Base-by-base conservation (phyloP, 768 basidiomycete species). In the Podaxis mareebaensis region DNA sequence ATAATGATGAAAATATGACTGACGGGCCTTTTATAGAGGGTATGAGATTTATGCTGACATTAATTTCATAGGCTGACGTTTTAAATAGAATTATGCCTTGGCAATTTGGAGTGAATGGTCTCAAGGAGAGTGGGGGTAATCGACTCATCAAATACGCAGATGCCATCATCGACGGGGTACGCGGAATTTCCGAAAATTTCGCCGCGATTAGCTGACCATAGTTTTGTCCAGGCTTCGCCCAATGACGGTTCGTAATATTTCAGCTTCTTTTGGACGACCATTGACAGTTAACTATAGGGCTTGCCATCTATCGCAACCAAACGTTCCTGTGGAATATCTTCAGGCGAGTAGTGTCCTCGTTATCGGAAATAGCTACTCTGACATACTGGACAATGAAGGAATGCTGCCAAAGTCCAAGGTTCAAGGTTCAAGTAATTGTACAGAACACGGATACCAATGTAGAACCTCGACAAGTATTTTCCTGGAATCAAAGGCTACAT, bases 71-170 rank as follows among this genome's bases (percentile, higher is more conserved):
- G 11, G 17, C 55, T 33, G 53, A 20, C 22, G 52, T 52, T 56
- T 20, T 3, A 20, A 33, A 4, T 36, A 57, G 85, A 1, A 83
- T 87, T 46, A 79, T 86, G 76, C 84, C 83, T 0, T 87, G 85
- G 84, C 84, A 87, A 71, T 85, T 83, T 60, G 84, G 85, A 5
- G 72, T 75, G 53, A 69, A 82, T 3, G 79, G 78, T 30, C 70
- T 85, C 59, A 83, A 74, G 33, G 84, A 87, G 66, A 72, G 74
- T 65, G 80, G 81, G 3, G 85, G 84, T 2, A 81, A 85, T 66
- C 78, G 81, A 36, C 67, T 83, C 48, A 79, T 85, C 64, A 84
- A 85, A 71, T 85, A 86, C 64, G 79, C 82, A 4, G 83, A 86
- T 67, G 79, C 77, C 17, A 68, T 87, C 60, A 76, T 83, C 56